Conservation (phyloP, 768 basidiomycete species). For the Phaeotremella fagi region DNA sequence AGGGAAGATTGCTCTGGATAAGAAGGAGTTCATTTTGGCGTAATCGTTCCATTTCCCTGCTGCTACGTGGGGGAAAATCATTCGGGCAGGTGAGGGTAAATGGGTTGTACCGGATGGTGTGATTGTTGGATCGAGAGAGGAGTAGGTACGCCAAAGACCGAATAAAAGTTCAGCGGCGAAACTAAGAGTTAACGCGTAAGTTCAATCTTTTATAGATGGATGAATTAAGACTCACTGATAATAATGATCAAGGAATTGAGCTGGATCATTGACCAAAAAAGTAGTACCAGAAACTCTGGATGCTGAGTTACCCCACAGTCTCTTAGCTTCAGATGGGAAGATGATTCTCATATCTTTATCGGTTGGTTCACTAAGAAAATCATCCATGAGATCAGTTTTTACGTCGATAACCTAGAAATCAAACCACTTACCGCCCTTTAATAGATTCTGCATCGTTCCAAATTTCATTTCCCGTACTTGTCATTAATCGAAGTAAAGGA, state of each 20-base stretch:
- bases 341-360: conserved; percentile 76
- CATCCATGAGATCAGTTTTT: not conserved
- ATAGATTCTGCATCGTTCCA: conserved; percentile 57
- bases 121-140: conserved; percentile 70
- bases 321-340: conserved; percentile 60
- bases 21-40: conserved; percentile 82
- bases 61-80: conserved; percentile 71
- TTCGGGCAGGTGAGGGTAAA: conserved; percentile 67
- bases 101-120: conserved; percentile 61
- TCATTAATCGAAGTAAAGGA: conserved; percentile 65
- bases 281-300: conserved; percentile 70
- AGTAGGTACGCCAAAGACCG: conserved; percentile 86
- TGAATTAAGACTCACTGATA: conserved; percentile 56
- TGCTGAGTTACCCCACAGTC: conserved; percentile 68
- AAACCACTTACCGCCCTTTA: conserved; percentile 47
- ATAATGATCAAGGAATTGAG: conserved; percentile 84
- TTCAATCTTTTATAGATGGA: not conserved
- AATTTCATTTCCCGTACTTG: conserved; percentile 64
- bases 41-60: conserved; percentile 85
- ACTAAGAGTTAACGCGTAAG: conserved; percentile 8
- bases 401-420: not conserved
- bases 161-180: conserved; percentile 88
- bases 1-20: conserved; percentile 74
- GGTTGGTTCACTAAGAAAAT: conserved; percentile 57
- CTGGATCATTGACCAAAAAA: conserved; percentile 78